phyloP scores from a whole-genome alignment of 2,329 filamentous ascomycete genomes.

The Aspergillus pseudonomiae region DNA sequence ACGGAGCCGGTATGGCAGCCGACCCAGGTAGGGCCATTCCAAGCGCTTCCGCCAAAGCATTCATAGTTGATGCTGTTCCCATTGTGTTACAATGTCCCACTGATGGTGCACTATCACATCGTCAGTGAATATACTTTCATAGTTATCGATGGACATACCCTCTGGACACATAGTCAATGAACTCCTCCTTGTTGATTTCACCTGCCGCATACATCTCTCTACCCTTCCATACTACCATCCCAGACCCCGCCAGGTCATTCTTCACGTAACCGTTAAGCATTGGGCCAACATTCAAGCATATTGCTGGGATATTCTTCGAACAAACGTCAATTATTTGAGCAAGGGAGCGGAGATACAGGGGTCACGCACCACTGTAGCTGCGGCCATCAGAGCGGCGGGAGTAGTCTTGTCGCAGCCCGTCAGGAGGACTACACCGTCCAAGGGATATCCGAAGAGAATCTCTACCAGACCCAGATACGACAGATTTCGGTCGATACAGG shows the following conservation, averaged over 20 bases:
- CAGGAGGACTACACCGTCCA: slow-evolving; percentile 55
- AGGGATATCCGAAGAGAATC: slow-evolving; percentile 51
- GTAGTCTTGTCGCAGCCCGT: slow-evolving; percentile 59
- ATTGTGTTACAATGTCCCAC: slow-evolving; percentile 58
- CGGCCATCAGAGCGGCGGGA: slow-evolving; percentile 56
- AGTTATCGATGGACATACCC: slow-evolving; percentile 32
- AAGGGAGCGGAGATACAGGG: not conserved
- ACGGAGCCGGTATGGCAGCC: slow-evolving; percentile 55
- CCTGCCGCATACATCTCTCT: slow-evolving; percentile 53
- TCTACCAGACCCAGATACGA: slow-evolving; percentile 54
- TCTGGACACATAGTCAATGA: slow-evolving; percentile 51
- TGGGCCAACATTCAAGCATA: slow-evolving; percentile 56
- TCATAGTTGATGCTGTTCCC: slow-evolving; percentile 59
- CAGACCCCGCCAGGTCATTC: slow-evolving; percentile 48
- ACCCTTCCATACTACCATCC: slow-evolving; percentile 53
- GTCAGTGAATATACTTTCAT: not conserved
- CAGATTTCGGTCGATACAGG: slow-evolving; percentile 54
- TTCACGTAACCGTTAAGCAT: slow-evolving; percentile 56
- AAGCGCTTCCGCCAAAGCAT: slow-evolving; percentile 55
- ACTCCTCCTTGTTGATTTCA: slow-evolving; percentile 48
- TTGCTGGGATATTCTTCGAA: slow-evolving; percentile 52
- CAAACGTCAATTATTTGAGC: slow-evolving; percentile 11
- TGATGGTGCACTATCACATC: slow-evolving; percentile 44
- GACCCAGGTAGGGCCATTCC: slow-evolving; percentile 58
- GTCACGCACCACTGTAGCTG: slow-evolving; percentile 49